Evolutionary conservation across 768 basidiomycete genomes (phyloP).

Genomic region (Leucosporidium scottii): DNA sequence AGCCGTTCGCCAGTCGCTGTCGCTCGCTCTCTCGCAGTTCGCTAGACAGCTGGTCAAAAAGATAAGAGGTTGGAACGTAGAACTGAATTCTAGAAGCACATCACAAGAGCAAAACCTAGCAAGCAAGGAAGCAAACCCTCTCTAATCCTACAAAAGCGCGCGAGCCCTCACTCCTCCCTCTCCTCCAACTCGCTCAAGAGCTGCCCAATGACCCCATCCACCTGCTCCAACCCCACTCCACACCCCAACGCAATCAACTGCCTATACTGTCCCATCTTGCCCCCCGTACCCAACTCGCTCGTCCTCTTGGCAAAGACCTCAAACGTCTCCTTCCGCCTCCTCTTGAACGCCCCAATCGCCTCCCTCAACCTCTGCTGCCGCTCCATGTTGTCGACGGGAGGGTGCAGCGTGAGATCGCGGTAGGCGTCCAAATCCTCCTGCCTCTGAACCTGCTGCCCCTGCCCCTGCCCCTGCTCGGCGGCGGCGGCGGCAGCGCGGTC

Average conservation of each 20-base stretch:
- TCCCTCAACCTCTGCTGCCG: conserved; percentile 53
- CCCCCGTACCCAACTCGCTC: conserved; percentile 82
- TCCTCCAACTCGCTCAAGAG: conserved; percentile 55
- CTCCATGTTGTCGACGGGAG: conserved; percentile 53
- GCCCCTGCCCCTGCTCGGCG: no score
- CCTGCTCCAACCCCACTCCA: conserved; percentile 78
- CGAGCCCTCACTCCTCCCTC: conserved; percentile 6
- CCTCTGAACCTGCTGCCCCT: background rate
- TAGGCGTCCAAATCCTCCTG: conserved; percentile 32
- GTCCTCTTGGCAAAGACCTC: conserved; percentile 71
- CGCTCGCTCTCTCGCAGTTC: no score
- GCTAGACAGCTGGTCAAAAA: no score
- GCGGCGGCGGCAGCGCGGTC: background rate
- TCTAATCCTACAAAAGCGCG: background rate
- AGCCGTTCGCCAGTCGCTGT: no score
- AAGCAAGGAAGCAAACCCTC: no score
- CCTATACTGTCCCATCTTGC: conserved; percentile 81
- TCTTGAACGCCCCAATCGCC: conserved; percentile 60
- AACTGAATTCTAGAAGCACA: no score
- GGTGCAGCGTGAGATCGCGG: conserved; percentile 37
- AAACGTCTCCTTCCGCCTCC: conserved; percentile 64
- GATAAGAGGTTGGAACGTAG: no score
- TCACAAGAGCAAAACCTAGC: no score
- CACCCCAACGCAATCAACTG: conserved; percentile 82
- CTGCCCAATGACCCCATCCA: conserved; percentile 76